phyloP scores from a whole-genome alignment of 73 alveolate genomes.

The Urostyla sp. region DNA sequence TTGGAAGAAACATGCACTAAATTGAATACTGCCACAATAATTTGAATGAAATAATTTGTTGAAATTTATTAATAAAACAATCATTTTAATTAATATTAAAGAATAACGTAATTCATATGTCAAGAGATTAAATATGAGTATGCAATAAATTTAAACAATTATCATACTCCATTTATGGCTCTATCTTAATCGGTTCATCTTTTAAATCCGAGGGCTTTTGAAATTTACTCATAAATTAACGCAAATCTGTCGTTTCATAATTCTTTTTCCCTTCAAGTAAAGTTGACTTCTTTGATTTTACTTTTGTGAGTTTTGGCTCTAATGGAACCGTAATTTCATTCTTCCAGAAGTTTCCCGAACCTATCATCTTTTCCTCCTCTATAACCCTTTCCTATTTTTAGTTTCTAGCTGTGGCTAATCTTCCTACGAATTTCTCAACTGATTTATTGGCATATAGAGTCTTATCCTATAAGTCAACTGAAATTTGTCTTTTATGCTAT shows the following conservation, averaged over 20 bases:
- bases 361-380: slow-evolving; percentile 18
- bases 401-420: slow-evolving; percentile 12
- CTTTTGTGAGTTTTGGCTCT: slow-evolving; percentile 30
- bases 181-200: slow-evolving; percentile 25
- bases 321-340: slow-evolving; percentile 22
- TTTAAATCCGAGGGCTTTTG: not conserved
- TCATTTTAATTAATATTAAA: not conserved
- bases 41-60: not conserved
- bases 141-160: slow-evolving; percentile 24
- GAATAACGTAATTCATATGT: not conserved
- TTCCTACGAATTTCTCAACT: slow-evolving; percentile 32
- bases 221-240: slow-evolving; percentile 3
- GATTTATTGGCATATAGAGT: slow-evolving; percentile 25
- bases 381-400: not conserved
- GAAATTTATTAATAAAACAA: not conserved
- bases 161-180: slow-evolving; percentile 44
- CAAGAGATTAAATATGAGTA: slow-evolving; percentile 17
- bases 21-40: slow-evolving; percentile 58
- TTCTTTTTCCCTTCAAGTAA: not conserved
- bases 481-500: slow-evolving; percentile 17
- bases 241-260: not conserved
- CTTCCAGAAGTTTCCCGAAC: slow-evolving; percentile 41
- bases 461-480: slow-evolving; percentile 43
- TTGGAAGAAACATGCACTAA: slow-evolving; percentile 95
- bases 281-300: not conserved